phyloP scores from a whole-genome alignment of 2,329 filamentous ascomycete species.

The Cladosporium colombiae region DNA sequence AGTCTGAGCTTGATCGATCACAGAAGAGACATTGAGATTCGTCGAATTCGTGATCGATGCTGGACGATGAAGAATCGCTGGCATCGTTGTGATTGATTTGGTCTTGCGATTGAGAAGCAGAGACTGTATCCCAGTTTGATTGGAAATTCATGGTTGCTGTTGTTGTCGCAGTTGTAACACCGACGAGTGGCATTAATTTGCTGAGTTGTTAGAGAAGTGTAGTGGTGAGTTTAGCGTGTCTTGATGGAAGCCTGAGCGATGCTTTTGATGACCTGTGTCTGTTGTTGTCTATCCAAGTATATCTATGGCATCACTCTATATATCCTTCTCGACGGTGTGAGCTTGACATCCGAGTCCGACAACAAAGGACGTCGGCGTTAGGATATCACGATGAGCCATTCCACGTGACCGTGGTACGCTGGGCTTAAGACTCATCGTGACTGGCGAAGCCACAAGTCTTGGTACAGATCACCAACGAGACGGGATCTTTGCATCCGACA shows the following conservation, averaged over 20 bases:
- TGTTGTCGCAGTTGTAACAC: constrained; percentile 1
- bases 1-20: constrained; percentile 29
- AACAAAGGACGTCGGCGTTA: neutral
- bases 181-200: neutral
- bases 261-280: neutral
- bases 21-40: constrained; percentile 43
- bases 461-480: neutral
- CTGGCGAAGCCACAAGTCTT: neutral
- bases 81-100: neutral
- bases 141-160: neutral
- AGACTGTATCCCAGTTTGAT: neutral
- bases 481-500: neutral
- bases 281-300: neutral
- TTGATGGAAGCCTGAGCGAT: neutral
- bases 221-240: neutral
- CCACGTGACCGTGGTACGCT: neutral
- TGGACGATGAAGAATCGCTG: neutral
- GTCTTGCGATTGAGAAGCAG: neutral
- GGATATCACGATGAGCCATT: neutral
- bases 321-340: neutral
- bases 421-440: neutral
- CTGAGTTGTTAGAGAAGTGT: neutral
- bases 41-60: neutral
- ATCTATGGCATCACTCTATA: neutral
- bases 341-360: neutral